Conservation (phyloP, 768 basidiomycete genomes). For the Collybia nuda region DNA sequence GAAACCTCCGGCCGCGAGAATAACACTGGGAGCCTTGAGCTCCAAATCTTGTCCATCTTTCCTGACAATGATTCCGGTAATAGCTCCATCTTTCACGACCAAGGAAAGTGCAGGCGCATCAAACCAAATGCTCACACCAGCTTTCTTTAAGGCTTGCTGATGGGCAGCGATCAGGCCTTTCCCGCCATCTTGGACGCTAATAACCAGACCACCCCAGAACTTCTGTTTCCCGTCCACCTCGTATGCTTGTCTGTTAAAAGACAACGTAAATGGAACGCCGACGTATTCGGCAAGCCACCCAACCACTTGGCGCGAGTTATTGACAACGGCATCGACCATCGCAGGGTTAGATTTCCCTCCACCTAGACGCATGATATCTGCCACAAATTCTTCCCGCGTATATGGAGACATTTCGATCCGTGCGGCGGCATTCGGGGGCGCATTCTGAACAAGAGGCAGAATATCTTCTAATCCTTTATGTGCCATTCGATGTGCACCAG, state of each 20-base stretch:
- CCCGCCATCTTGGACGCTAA: conserved; percentile 63
- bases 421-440: conserved; percentile 34
- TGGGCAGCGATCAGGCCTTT: conserved; percentile 66
- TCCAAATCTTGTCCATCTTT: conserved; percentile 31
- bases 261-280: conserved; percentile 52
- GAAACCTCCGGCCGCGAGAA: conserved; percentile 68
- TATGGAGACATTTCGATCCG: conserved; percentile 62
- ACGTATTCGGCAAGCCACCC: conserved; percentile 55
- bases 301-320: conserved; percentile 53
- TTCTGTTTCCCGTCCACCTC: conserved; percentile 58
- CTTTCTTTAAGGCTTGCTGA: conserved; percentile 43
- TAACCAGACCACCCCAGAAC: conserved; percentile 72
- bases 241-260: conserved; percentile 70
- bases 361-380: conserved; percentile 62
- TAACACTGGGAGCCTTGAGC: conserved; percentile 44
- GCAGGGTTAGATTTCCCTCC: conserved; percentile 45
- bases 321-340: conserved; percentile 53
- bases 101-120: conserved; percentile 45
- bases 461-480: conserved; percentile 63
- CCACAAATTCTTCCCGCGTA: conserved; percentile 49
- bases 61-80: conserved; percentile 47
- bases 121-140: conserved; percentile 59
- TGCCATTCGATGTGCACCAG: conserved; percentile 64
- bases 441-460: conserved; percentile 51
- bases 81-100: conserved; percentile 32